Conservation (phyloP, 2,329 filamentous ascomycete species). For the Fusarium euwallaceae region DNA sequence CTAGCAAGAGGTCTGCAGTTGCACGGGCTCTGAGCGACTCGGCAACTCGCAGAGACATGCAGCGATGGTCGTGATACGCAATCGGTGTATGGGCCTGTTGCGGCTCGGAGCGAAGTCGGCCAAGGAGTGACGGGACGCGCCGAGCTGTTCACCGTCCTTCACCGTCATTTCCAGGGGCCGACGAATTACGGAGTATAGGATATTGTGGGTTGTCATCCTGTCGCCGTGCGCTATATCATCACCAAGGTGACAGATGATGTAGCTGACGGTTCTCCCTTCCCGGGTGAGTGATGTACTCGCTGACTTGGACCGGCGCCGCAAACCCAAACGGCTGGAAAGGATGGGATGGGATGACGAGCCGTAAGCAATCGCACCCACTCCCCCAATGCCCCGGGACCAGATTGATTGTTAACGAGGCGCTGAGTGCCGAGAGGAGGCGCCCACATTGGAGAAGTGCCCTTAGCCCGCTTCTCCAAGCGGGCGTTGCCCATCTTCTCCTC, state of each 20-base stretch:
- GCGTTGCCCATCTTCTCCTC: constrained; percentile 6
- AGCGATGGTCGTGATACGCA: neutral
- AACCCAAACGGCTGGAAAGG: constrained; percentile 15
- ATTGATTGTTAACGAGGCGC: neutral
- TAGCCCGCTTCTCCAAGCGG: neutral
- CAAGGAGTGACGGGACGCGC: constrained; percentile 13
- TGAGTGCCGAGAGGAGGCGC: constrained; percentile 7
- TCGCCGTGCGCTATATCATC: constrained; percentile 17
- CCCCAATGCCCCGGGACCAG: neutral
- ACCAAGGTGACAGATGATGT: constrained; percentile 2
- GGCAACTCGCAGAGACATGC: constrained; percentile 1
- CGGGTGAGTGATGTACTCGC: neutral
- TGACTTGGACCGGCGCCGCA: neutral
- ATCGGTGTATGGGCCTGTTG: neutral
- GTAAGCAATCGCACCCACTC: neutral
- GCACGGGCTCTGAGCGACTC: neutral
- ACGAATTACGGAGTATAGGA: constrained; percentile 1
- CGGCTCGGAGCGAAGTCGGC: constrained; percentile 5
- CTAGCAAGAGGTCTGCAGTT: neutral
- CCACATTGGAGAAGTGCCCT: constrained; percentile 11
- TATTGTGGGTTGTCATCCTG: constrained; percentile 9
- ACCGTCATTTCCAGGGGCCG: constrained; percentile 13
- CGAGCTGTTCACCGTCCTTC: constrained; percentile 16
- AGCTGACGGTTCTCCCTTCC: neutral
- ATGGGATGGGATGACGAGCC: constrained; percentile 13